phyloP scores from a whole-genome alignment of 2,329 filamentous ascomycete species.

The Fusarium pseudoanthophilum region DNA sequence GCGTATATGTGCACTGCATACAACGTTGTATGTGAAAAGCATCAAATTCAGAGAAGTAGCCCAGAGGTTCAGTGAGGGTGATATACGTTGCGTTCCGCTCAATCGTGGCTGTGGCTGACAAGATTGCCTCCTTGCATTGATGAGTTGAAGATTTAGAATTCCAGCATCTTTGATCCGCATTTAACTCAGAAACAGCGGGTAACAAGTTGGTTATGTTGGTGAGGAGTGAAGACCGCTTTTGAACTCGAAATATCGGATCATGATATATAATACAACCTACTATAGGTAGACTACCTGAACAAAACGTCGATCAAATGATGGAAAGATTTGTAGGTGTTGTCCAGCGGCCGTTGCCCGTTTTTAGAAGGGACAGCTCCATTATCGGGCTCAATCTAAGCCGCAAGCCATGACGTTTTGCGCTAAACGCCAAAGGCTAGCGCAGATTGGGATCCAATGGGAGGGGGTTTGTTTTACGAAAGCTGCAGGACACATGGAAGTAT shows the following conservation, averaged over 20 bases:
- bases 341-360: slow-evolving; percentile 23
- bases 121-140: slow-evolving; percentile 30
- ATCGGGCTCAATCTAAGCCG: slow-evolving; percentile 34
- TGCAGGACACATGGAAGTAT: slow-evolving; percentile 31
- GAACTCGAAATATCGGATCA: neutral
- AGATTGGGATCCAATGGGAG: slow-evolving; percentile 2
- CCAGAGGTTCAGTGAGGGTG: neutral
- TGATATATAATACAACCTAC: neutral
- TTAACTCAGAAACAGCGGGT: neutral
- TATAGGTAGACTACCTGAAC: too few species aligned
- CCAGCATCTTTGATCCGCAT: neutral
- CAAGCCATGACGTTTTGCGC: slow-evolving; percentile 38
- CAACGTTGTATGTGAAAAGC: slow-evolving; percentile 27
- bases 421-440: slow-evolving; percentile 23
- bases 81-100: slow-evolving; percentile 14
- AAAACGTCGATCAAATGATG: neutral
- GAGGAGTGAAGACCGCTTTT: neutral
- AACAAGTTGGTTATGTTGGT: neutral
- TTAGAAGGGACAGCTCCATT: slow-evolving; percentile 21
- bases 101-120: slow-evolving; percentile 38
- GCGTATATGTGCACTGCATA: slow-evolving; percentile 10
- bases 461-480: slow-evolving; percentile 36
- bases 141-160: neutral
- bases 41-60: neutral
- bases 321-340: neutral